Evolutionary conservation across 2,329 filamentous ascomycete species (phyloP).

Genomic region (Botrytis pseudocinerea): DNA sequence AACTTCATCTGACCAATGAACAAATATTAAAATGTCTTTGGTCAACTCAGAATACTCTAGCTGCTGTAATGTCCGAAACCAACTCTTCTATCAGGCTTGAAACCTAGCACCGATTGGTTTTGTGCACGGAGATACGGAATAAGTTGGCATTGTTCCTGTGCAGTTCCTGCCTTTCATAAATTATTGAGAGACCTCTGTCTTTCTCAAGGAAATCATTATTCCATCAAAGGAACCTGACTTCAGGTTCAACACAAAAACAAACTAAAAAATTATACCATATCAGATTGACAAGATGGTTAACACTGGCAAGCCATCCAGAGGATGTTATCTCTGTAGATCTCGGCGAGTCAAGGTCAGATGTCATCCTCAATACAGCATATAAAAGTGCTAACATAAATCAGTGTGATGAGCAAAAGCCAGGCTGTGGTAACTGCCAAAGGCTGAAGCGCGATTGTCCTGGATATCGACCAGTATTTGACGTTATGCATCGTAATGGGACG

Average conservation of each 20-base stretch:
- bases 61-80: neutral
- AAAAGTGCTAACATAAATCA: neutral
- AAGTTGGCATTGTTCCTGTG: neutral
- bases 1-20: neutral
- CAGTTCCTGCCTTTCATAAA: neutral
- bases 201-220: neutral
- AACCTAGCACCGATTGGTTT: slow-evolving; percentile 13
- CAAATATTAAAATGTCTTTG: neutral
- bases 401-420: slow-evolving; percentile 30
- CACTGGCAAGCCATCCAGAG: slow-evolving; percentile 24
- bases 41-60: neutral
- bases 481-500: slow-evolving; percentile 14
- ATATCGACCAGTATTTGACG: slow-evolving; percentile 19
- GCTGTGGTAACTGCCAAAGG: slow-evolving; percentile 29
- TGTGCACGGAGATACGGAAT: neutral
- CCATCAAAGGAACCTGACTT: neutral
- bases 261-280: neutral
- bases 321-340: slow-evolving; percentile 28
- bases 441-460: slow-evolving; percentile 21
- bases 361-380: neutral
- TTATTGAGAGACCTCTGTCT: neutral
- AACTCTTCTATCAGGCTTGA: slow-evolving; percentile 1
- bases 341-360: slow-evolving; percentile 28
- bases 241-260: neutral
- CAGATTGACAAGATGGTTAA: slow-evolving; percentile 17